phyloP scores from a whole-genome alignment of 1,284 basidiomycete genomes.

The Macrocystidia cucumis region DNA sequence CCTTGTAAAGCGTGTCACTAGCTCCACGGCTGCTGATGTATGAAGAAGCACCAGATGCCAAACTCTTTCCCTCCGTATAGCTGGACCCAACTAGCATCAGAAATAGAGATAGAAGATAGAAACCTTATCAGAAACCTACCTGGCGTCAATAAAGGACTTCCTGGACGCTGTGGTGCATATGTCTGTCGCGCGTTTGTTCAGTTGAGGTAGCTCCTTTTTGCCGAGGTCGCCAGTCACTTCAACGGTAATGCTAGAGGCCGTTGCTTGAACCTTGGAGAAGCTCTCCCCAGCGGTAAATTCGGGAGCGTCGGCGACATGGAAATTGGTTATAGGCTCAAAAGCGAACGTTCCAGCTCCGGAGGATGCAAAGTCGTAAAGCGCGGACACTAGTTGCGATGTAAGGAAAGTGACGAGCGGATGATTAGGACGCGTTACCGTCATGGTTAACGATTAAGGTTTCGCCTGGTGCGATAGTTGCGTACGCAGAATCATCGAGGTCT shows the following conservation, averaged over 20 bases:
- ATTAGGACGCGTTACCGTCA: conserved; percentile 18
- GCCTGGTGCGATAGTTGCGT: conserved; percentile 29
- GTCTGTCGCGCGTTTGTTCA: conserved; percentile 23
- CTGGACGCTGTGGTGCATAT: conserved; percentile 22
- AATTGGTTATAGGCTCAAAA: conserved; percentile 24
- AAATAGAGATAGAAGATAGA: neutral
- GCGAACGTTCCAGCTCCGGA: conserved; percentile 23
- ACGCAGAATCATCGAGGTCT: conserved; percentile 30
- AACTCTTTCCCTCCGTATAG: conserved; percentile 26
- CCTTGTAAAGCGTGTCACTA: conserved; percentile 21
- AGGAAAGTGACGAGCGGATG: neutral
- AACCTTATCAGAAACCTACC: conserved; percentile 11
- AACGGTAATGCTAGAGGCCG: conserved; percentile 18
- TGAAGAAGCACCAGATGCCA: conserved; percentile 19
- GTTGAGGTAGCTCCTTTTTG: conserved; percentile 17
- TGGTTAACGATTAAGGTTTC: conserved; percentile 30
- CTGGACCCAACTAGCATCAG: conserved; percentile 11
- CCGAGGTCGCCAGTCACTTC: conserved; percentile 23
- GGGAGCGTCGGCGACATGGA: conserved; percentile 18
- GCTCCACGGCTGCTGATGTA: conserved; percentile 24
- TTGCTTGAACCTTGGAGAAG: conserved; percentile 17
- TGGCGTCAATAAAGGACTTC: conserved; percentile 25
- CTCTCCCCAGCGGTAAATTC: conserved; percentile 11
- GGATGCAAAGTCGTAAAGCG: conserved; percentile 27
- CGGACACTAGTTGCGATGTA: conserved; percentile 16